A percentile compares a stretch with the other conserved stretches of the same genome.
phyloP scores from a whole-genome alignment of 495 filamentous ascomycete genomes.

The Annulohypoxylon nitens region DNA sequence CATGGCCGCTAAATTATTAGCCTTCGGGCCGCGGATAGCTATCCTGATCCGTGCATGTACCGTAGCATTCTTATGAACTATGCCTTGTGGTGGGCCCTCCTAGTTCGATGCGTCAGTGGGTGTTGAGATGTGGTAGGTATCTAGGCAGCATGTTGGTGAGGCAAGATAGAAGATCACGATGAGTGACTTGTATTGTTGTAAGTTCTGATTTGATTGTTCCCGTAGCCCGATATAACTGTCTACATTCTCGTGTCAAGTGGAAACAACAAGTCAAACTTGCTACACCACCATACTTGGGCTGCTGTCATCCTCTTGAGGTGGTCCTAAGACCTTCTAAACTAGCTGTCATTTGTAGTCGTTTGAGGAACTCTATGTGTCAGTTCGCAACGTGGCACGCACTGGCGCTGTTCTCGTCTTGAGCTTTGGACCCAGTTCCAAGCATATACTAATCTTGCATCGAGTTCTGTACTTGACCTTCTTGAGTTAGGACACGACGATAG shows the following conservation, averaged over 20 bases:
- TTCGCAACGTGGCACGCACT: constrained; percentile 32
- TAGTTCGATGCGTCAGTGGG: background rate
- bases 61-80: background rate
- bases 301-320: constrained; percentile 23
- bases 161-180: background rate
- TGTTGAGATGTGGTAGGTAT: background rate
- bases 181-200: background rate
- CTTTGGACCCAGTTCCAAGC: constrained; percentile 20
- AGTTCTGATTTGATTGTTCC: background rate
- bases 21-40: background rate
- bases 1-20: constrained; percentile 1
- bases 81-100: background rate
- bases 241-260: background rate
- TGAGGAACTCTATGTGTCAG: constrained; percentile 34
- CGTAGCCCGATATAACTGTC: constrained; percentile 1
- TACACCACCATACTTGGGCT: background rate
- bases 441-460: constrained; percentile 26
- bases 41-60: background rate
- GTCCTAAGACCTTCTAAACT: constrained; percentile 8
- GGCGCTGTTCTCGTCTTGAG: constrained; percentile 5
- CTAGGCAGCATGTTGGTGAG: background rate
- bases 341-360: constrained; percentile 15
- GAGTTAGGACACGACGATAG: background rate
- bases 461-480: constrained; percentile 18
- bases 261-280: background rate